Percentiles rank a stretch among this genome's conserved stretches.
Evolutionary conservation across 805 yeast species (phyloP).

Genomic region (Henningerozyma blattae): DNA sequence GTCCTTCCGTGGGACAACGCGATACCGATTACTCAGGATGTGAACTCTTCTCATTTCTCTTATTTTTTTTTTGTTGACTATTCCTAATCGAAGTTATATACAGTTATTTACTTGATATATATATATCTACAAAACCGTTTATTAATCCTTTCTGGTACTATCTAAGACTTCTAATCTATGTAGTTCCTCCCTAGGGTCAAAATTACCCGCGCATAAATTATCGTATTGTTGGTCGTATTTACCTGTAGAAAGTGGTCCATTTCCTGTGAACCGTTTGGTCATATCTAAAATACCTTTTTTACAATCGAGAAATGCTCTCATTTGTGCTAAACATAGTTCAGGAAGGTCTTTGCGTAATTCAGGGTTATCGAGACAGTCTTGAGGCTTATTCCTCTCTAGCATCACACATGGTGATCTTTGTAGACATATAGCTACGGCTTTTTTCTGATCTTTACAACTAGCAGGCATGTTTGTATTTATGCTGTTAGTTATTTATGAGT

Average conservation of each 20-base stretch:
- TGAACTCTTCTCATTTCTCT: too few relatives aligned
- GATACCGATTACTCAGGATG: too few relatives aligned
- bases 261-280: slow-evolving; percentile 85
- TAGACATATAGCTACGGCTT: slow-evolving; percentile 88
- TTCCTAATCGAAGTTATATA: slow-evolving; percentile 3
- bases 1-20: too few relatives aligned
- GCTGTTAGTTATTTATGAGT: too few relatives aligned
- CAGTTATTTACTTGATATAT: slow-evolving; percentile 1
- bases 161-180: slow-evolving; percentile 53
- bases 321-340: slow-evolving; percentile 74
- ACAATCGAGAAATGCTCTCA: slow-evolving; percentile 81
- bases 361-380: slow-evolving; percentile 75
- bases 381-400: slow-evolving; percentile 80
- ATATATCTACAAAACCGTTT: too few relatives aligned
- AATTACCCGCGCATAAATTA: slow-evolving; percentile 67
- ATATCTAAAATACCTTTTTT: slow-evolving; percentile 84
- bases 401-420: slow-evolving; percentile 96
- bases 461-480: slow-evolving; percentile 35
- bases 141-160: slow-evolving; percentile 31
- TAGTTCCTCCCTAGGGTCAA: slow-evolving; percentile 73
- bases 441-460: slow-evolving; percentile 89
- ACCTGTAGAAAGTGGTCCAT: slow-evolving; percentile 88
- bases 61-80: too few relatives aligned
- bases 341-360: slow-evolving; percentile 68
- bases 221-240: slow-evolving; percentile 81